Percentiles rank a stretch among this genome's conserved stretches.
Conservation (phyloP, 73 alveolate genomes). For the Paramecium biaurelia region DNA sequence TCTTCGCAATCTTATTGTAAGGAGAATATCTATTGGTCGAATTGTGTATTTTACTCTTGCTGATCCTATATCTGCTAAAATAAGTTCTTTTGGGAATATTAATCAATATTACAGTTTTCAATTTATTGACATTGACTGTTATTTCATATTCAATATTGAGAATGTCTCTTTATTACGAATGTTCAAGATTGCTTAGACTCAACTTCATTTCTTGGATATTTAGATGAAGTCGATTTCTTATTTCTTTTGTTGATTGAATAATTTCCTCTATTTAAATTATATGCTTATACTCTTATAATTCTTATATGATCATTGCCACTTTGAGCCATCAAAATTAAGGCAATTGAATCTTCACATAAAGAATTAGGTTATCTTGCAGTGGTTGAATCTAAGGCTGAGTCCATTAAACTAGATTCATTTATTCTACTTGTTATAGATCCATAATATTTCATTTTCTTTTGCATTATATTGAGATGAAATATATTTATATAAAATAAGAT, state of each 20-base stretch:
- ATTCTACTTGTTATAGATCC: background rate
- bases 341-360: background rate
- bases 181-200: background rate
- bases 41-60: background rate
- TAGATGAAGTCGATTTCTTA: background rate
- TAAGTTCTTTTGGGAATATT: background rate
- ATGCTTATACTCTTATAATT: background rate
- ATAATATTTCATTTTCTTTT: background rate
- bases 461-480: background rate
- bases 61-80: background rate
- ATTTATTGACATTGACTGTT: background rate
- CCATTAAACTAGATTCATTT: background rate
- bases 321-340: background rate
- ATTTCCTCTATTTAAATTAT: background rate
- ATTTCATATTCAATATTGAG: background rate
- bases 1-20: background rate
- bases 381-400: background rate
- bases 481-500: background rate
- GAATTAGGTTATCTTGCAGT: conserved; percentile 3
- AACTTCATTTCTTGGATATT: background rate
- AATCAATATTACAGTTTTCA: background rate
- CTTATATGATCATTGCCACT: background rate
- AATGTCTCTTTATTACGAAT: background rate
- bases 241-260: background rate
- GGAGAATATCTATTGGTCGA: background rate